These are phyloP conservation scores for Astrothelium macrocarpum DNA, from an alignment of 495 filamentous ascomycete species.

Conservation along the genomic window DNA sequence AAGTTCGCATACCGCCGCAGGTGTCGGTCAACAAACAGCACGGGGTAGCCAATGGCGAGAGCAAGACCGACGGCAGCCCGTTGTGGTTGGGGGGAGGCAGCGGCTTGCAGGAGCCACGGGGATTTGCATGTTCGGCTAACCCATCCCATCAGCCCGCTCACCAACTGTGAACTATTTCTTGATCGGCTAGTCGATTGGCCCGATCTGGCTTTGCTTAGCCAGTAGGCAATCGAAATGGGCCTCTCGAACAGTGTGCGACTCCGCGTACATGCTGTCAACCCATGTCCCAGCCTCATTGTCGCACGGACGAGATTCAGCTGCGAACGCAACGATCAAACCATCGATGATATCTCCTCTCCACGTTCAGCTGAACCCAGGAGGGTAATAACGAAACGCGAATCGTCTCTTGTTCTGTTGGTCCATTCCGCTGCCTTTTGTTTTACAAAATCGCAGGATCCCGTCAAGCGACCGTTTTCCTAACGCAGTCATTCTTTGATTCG, in stretches of 20 bases:
- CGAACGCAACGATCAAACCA: not conserved
- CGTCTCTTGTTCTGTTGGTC: not conserved
- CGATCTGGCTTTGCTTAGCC: not conserved
- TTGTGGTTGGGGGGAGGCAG: not conserved
- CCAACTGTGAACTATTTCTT: not conserved
- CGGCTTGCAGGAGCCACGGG: not conserved
- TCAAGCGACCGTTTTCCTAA: not conserved
- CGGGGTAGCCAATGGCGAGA: not conserved
- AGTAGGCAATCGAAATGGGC: not conserved
- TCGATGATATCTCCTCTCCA: too few species aligned
- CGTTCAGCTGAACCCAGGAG: not conserved
- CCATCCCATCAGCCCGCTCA: not conserved
- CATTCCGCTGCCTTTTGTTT: not conserved
- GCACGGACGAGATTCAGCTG: not conserved
- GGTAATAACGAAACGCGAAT: not conserved
- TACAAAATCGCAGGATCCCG: not conserved
- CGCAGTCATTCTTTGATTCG: not conserved
- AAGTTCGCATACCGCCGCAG: not conserved
- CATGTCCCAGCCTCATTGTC: not conserved
- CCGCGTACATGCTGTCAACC: not conserved
- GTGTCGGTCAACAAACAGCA: not conserved
- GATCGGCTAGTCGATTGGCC: not conserved
- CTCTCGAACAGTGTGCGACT: not conserved
- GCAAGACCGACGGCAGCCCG: not conserved
- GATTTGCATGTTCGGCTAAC: not conserved